Percentiles rank a stretch among this genome's conserved stretches.
phyloP scores from a whole-genome alignment of 805 yeast species.

The Starmerella vitae region DNA sequence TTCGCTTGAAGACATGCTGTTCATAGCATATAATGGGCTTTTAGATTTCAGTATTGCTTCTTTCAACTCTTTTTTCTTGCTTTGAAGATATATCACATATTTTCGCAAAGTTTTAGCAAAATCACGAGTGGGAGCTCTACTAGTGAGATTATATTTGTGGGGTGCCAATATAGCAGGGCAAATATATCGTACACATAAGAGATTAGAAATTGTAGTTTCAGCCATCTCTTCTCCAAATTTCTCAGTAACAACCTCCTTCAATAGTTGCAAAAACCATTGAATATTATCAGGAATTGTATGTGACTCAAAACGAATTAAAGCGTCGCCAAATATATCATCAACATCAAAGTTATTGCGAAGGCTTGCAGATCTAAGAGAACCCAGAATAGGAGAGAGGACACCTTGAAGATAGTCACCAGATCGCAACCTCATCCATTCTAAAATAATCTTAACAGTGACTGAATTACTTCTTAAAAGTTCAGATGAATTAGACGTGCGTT shows the following conservation, averaged over 20 bases:
- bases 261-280: not conserved
- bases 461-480: conserved; percentile 6
- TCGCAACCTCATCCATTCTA: conserved; percentile 2
- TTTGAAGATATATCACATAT: conserved; percentile 3
- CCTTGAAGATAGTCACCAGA: not conserved
- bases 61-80: not conserved
- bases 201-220: not conserved
- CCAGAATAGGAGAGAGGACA: not conserved
- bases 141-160: not conserved
- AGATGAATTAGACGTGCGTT: not conserved
- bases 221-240: conserved; percentile 3
- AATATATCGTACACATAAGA: conserved; percentile 2
- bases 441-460: conserved; percentile 3
- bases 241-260: not conserved
- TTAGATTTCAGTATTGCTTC: not conserved
- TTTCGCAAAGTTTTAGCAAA: conserved; percentile 2
- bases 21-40: not conserved
- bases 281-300: not conserved
- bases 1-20: not conserved
- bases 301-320: not conserved
- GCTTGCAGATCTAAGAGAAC: conserved; percentile 1
- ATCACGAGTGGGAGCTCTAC: conserved; percentile 3
- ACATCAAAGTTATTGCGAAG: not conserved
- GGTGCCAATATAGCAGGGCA: conserved; percentile 8
- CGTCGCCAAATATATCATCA: not conserved